These are phyloP conservation scores for Cladosporium sp. DNA, from an alignment of 2,329 filamentous ascomycete species.

Conservation along the genomic window DNA sequence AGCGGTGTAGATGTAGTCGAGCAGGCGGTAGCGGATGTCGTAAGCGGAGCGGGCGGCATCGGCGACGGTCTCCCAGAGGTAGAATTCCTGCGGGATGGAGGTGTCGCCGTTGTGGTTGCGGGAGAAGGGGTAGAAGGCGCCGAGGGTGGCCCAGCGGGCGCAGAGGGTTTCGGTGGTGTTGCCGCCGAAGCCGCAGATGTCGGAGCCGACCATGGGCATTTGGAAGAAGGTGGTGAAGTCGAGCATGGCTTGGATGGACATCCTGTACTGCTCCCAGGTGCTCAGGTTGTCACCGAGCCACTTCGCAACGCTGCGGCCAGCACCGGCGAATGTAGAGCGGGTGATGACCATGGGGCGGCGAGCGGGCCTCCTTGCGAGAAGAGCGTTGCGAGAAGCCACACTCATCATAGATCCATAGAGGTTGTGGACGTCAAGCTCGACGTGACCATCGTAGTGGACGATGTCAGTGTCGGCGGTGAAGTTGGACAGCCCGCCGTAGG, in stretches of 20 bases:
- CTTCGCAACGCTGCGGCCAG: conserved; percentile 51
- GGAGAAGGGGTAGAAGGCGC: conserved; percentile 67
- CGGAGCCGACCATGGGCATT: conserved; percentile 41
- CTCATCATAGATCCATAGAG: conserved; percentile 60
- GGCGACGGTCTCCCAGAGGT: conserved; percentile 57
- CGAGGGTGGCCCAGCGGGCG: conserved; percentile 63
- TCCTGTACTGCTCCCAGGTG: conserved; percentile 35
- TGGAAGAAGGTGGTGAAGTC: conserved; percentile 37
- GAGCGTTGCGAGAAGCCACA: conserved; percentile 54
- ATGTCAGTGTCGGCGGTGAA: conserved; percentile 56
- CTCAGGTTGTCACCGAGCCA: conserved; percentile 50
- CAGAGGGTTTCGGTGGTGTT: conserved; percentile 62
- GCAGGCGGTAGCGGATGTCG: conserved; percentile 59
- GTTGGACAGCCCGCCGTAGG: conserved; percentile 37
- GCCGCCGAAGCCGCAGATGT: conserved; percentile 67
- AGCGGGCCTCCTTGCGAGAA: conserved; percentile 56
- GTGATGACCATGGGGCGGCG: conserved; percentile 64
- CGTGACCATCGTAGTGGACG: conserved; percentile 58
- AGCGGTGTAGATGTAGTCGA: conserved; percentile 70
- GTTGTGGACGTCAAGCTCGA: conserved; percentile 68
- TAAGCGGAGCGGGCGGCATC: conserved; percentile 60
- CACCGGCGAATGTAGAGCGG: conserved; percentile 65
- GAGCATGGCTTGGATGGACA: conserved; percentile 33
- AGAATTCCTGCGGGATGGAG: conserved; percentile 59
- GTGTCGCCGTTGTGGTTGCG: conserved; percentile 59